Evolutionary conservation across 331 rosid species (phyloP), one percentile per base, ranked within the genome.

Genomic region (Quercus phellos): DNA sequence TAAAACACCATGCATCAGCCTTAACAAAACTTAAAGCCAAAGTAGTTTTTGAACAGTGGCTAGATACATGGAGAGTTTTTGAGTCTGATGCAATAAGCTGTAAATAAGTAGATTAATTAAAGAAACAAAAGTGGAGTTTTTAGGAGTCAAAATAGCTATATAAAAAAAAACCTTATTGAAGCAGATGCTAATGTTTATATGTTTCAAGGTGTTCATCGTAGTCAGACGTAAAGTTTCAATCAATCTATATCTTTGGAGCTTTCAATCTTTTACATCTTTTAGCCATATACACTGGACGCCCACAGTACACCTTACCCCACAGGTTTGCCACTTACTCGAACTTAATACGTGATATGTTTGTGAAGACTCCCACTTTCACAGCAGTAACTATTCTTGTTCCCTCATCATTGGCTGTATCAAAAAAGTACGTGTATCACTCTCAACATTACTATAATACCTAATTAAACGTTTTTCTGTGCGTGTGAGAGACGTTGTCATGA

Each of bases 311-410:
- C 1, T 4, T 35, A 11, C 51, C 67, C 67, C 68, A 38, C 68
- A 1, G 77, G 77, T 56, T 74, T 61, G 21, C 77, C 77, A 74
- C 68, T 35, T 0, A 22, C 30, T 19, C 55, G 24, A 13, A 14
- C 55, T 19, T 27, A 56, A 11, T 55, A n/a, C 55, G 30, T 30
- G 68, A 21, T 56, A 21, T 56, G 77, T 34, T 22, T 22, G 53
- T 74, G 19, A 74, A 14, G 51, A 30, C 56, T 74, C 69, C 68
- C 24, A 35, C 77, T 74, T 74, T 74, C 17, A 38, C 24, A 22
- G 55, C 77, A 74, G 69, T 58, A 35, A 74, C 77, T 74, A 43
- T 74, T 55, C 55, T 22, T 74, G 77, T 74, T 68, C 38, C 77
- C 77, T 17, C 54, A 18, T 9, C 35, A n/a, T 32, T 34, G 71